Conservation (phyloP, 768 basidiomycete species). For the Calocybe cyanea region DNA sequence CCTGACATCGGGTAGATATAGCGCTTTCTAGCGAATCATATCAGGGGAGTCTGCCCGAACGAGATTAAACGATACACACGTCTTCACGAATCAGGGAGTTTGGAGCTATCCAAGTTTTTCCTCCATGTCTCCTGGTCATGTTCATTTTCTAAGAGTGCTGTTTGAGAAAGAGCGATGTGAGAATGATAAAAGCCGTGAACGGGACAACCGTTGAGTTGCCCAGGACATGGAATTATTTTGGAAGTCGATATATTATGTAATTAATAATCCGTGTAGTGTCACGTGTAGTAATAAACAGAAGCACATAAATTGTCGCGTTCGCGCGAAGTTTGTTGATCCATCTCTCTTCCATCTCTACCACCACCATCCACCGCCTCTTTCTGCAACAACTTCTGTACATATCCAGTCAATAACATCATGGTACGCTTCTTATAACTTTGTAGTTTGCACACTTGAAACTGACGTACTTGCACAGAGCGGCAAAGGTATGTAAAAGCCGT, state of each 20-base stretch:
- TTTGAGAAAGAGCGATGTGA: slow-evolving; percentile 16
- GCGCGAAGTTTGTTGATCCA: slow-evolving; percentile 26
- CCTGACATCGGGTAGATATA: slow-evolving; percentile 85
- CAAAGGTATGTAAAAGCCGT: slow-evolving; percentile 26
- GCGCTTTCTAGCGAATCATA: slow-evolving; percentile 62
- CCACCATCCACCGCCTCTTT: slow-evolving; percentile 26
- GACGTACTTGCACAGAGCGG: slow-evolving; percentile 27
- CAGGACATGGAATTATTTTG: slow-evolving; percentile 7
- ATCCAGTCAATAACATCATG: slow-evolving; percentile 20
- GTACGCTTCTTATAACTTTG: slow-evolving; percentile 11
- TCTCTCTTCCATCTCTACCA: slow-evolving; percentile 31
- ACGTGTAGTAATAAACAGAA: slow-evolving; percentile 29
- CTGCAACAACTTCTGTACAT: slow-evolving; percentile 17
- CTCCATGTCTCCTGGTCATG: slow-evolving; percentile 76
- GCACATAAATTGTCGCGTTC: slow-evolving; percentile 42
- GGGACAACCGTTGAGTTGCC: slow-evolving; percentile 13
- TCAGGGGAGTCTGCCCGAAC: not conserved
- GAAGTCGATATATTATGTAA: slow-evolving; percentile 6
- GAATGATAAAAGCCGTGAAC: slow-evolving; percentile 4
- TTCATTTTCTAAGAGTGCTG: slow-evolving; percentile 31
- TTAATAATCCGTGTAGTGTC: slow-evolving; percentile 16
- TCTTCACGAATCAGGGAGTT: slow-evolving; percentile 86
- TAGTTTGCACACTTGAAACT: slow-evolving; percentile 1
- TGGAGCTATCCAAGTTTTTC: slow-evolving; percentile 94
- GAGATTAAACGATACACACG: slow-evolving; percentile 41